phyloP scores from a whole-genome alignment of 2,329 filamentous ascomycete genomes.

The Ploettnerulaceae sp. region DNA sequence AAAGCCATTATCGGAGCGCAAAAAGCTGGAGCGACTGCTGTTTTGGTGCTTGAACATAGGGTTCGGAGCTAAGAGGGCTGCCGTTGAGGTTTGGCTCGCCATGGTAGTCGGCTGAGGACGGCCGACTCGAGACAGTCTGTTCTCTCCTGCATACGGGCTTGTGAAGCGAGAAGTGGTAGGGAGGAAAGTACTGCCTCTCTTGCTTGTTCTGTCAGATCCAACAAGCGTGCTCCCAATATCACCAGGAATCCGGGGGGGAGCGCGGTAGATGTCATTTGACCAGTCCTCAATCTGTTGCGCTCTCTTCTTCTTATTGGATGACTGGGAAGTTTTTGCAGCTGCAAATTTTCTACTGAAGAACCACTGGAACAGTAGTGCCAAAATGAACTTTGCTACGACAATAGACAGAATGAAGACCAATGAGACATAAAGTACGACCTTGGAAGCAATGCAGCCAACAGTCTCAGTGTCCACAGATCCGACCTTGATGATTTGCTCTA shows the following conservation, averaged over 20 bases:
- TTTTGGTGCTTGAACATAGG: slow-evolving; percentile 66
- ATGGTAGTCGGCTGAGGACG: slow-evolving; percentile 75
- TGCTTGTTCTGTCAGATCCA: slow-evolving; percentile 65
- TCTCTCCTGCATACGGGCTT: slow-evolving; percentile 76
- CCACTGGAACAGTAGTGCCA: slow-evolving; percentile 93
- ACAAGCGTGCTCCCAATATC: slow-evolving; percentile 62
- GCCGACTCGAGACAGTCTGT: slow-evolving; percentile 48
- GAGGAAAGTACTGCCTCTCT: slow-evolving; percentile 77
- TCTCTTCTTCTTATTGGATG: slow-evolving; percentile 74
- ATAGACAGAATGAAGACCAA: slow-evolving; percentile 88
- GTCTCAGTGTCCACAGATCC: slow-evolving; percentile 94
- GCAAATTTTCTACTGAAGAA: slow-evolving; percentile 85
- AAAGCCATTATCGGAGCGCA: slow-evolving; percentile 53
- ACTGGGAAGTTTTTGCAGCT: slow-evolving; percentile 78
- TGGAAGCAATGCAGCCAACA: slow-evolving; percentile 93
- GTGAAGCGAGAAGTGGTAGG: slow-evolving; percentile 95
- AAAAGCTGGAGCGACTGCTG: slow-evolving; percentile 60
- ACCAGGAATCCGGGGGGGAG: slow-evolving; percentile 74
- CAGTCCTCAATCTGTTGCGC: slow-evolving; percentile 95
- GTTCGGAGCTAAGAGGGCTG: slow-evolving; percentile 65
- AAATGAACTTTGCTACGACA: slow-evolving; percentile 77
- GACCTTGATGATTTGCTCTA: slow-evolving; percentile 92
- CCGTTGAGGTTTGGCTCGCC: slow-evolving; percentile 76
- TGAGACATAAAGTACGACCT: slow-evolving; percentile 93
- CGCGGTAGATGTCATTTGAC: slow-evolving; percentile 94